Evolutionary conservation across 768 basidiomycete species (phyloP).

Genomic region (Collybiopsis luxurians): DNA sequence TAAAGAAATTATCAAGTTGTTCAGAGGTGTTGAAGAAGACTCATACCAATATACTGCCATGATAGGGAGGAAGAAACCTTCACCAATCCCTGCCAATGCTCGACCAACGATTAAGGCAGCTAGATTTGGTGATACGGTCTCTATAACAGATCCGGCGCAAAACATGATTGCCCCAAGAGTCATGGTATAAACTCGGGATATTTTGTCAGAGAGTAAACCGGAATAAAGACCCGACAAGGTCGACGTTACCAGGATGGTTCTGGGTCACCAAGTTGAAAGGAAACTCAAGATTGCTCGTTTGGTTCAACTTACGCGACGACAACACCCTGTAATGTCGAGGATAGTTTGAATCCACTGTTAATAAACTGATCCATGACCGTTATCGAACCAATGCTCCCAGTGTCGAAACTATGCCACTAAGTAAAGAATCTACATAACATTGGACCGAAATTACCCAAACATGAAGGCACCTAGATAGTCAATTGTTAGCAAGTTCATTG

Average conservation of each 20-base stretch:
- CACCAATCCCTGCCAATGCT: neutral
- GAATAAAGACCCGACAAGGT: neutral
- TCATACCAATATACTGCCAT: neutral
- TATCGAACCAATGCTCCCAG: neutral
- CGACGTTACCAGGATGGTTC: neutral
- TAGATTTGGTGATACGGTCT: neutral
- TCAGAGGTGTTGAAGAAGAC: too few relatives aligned
- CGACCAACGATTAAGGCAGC: neutral
- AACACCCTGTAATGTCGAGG: neutral
- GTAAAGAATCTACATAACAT: too few relatives aligned
- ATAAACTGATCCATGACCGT: neutral
- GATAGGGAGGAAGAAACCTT: neutral
- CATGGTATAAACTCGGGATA: neutral
- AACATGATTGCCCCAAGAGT: neutral
- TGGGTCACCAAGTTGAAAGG: neutral
- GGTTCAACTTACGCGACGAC: neutral
- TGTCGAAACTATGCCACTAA: neutral
- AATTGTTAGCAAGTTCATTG: neutral
- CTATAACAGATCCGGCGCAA: neutral
- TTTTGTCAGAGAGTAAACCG: neutral
- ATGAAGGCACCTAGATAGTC: neutral
- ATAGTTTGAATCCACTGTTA: neutral
- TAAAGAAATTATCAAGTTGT: too few relatives aligned
- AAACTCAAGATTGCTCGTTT: neutral
- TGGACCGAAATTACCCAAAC: neutral